phyloP scores from a whole-genome alignment of 78 protist genomes.

The Dictyostelium purpureum region DNA sequence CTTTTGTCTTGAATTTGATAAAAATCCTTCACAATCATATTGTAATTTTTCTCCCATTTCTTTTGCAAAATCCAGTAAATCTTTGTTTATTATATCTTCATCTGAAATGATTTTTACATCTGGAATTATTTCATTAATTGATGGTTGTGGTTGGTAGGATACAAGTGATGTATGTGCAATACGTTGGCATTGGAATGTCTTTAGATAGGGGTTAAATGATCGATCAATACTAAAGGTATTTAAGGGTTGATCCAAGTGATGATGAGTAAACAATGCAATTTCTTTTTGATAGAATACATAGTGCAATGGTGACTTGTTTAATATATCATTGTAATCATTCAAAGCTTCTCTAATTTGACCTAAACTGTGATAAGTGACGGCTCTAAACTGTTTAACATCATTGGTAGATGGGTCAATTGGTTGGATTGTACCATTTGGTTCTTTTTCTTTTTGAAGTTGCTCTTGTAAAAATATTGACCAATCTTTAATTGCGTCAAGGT shows the following conservation, averaged over 20 bases:
- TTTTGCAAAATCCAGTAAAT: neutral
- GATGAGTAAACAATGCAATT: slow-evolving; percentile 6
- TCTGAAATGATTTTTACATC: neutral
- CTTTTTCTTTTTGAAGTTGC: neutral
- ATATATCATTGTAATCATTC: neutral
- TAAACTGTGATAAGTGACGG: neutral
- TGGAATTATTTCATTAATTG: neutral
- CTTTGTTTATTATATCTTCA: neutral
- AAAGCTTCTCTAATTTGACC: slow-evolving; percentile 10
- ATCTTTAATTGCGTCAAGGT: slow-evolving; percentile 36
- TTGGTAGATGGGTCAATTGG: neutral
- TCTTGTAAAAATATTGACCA: slow-evolving; percentile 6
- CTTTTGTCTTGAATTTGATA: slow-evolving; percentile 77
- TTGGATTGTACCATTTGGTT: neutral
- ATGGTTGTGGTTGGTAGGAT: neutral
- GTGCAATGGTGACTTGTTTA: neutral
- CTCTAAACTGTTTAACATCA: slow-evolving; percentile 45
- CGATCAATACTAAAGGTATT: slow-evolving; percentile 9
- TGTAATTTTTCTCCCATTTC: slow-evolving; percentile 61
- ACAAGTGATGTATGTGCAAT: slow-evolving; percentile 6
- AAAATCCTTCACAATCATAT: slow-evolving; percentile 73
- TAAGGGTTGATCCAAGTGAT: neutral
- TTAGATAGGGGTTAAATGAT: slow-evolving; percentile 7
- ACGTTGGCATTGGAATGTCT: slow-evolving; percentile 50
- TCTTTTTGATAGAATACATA: slow-evolving; percentile 45